Base-by-base conservation (phyloP, 257 asterid genomes). In the Fraxinus excelsior region DNA sequence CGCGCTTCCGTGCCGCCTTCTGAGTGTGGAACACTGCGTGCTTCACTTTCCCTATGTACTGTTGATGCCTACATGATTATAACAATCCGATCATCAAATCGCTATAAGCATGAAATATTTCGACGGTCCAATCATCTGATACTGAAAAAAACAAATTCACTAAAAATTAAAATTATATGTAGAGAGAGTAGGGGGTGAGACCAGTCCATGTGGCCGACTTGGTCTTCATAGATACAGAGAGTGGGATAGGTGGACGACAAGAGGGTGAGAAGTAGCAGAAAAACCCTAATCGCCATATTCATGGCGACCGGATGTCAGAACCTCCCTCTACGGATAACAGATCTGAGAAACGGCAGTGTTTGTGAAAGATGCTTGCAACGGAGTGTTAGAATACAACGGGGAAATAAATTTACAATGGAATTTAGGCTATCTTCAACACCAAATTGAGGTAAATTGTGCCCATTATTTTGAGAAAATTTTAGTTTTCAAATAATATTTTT, bases 131-230 rank as follows among this genome's bases (percentile, higher is more conserved):
- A 40, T 40, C 46, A 40, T 10, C 46, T 40, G 11, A 40, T 40
- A 12, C 11, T 40, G 46, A 72, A 56, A 60, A 19, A 71, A 35
- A 66, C 19, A 21, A 19, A 68, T 31, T 64, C 13, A 12, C 4
- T 44, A 42, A 38, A 49, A 44, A 68, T 5, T 49, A 3, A 35
- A 14, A 72, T 25, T 40, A 10, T 10, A 40, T 9, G 46, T 40
- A 9, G 46, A 35, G 6, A 34, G 2, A 7, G 71, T 79, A 44
- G 23, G 32, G 80, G 51, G 65, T 71, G 67, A 60, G 21, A 94
- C 99, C 98, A 92, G 81, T 94, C 98, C 95, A 88, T 84, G 86
- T 92, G 93, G 74, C 99, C 98, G 85, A 86, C 97, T 91, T 94
- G 99, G 77, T 94, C 99, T 87, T 92, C 90, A 40, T 86, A 89